Conservation (phyloP, 192 early-diverging fungal genomes). For the Piromyces sp. region DNA sequence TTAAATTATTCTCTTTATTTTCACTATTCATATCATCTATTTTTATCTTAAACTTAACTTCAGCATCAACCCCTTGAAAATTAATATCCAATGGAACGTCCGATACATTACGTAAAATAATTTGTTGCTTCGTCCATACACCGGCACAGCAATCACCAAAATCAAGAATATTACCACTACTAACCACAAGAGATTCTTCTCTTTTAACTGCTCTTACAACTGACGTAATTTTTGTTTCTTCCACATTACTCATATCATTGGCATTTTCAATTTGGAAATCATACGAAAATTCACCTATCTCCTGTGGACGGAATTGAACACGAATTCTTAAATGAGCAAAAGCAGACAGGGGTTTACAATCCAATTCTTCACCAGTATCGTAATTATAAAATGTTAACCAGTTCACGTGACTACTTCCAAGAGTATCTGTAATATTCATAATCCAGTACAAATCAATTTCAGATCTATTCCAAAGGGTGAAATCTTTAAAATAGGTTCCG, state of each 20-base stretch:
- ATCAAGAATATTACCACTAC: conserved; percentile 57
- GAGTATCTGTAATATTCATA: neutral
- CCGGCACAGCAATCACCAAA: conserved; percentile 90
- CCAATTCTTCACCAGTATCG: conserved; percentile 36
- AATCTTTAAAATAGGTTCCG: conserved; percentile 73
- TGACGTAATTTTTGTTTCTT: neutral
- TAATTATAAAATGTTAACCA: conserved; percentile 62
- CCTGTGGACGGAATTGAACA: conserved; percentile 22
- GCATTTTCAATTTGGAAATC: conserved; percentile 35
- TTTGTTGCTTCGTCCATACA: conserved; percentile 58
- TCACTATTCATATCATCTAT: conserved; percentile 1
- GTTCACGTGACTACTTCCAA: conserved; percentile 1
- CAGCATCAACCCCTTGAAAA: conserved; percentile 20
- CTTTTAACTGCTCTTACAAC: conserved; percentile 17
- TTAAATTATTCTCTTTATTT: neutral
- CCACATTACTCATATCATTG: neutral
- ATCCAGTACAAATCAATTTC: conserved; percentile 84
- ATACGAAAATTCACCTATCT: conserved; percentile 79
- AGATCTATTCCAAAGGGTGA: conserved; percentile 74
- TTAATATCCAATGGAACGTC: conserved; percentile 54
- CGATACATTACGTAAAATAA: conserved; percentile 66
- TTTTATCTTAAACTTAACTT: conserved; percentile 30
- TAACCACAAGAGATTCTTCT: conserved; percentile 55
- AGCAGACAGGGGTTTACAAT: neutral
- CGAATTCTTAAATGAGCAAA: neutral